Percentiles rank a stretch among this genome's conserved stretches.
Evolutionary conservation across 345 rosid genomes (phyloP).

Genomic region (Barbarea vulgaris): DNA sequence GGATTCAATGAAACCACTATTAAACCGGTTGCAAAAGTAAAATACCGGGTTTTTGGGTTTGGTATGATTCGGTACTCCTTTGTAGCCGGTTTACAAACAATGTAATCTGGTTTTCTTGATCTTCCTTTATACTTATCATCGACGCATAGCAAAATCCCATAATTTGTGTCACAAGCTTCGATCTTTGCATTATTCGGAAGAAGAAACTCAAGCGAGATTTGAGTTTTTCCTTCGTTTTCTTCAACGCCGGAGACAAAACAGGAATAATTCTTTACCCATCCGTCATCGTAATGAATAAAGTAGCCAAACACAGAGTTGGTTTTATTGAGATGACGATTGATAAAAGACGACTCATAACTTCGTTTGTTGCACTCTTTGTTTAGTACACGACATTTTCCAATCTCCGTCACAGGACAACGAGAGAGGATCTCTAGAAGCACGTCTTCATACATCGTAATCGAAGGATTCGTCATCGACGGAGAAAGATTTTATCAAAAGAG

Average conservation of each 20-base stretch:
- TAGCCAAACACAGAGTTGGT: constrained; percentile 33
- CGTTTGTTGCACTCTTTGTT: constrained; percentile 27
- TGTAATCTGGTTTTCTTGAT: constrained; percentile 2
- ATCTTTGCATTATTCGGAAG: background rate
- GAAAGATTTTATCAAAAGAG: background rate
- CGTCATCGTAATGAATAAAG: background rate
- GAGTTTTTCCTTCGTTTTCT: background rate
- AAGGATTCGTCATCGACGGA: background rate
- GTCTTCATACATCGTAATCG: constrained; percentile 2
- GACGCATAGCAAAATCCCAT: constrained; percentile 14
- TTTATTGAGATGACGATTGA: background rate
- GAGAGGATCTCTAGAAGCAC: constrained; percentile 15
- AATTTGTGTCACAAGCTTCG: constrained; percentile 26
- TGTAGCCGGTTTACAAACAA: constrained; percentile 34
- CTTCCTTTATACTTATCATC: background rate
- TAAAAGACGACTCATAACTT: constrained; percentile 19
- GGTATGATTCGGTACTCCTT: constrained; percentile 28
- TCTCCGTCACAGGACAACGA: background rate
- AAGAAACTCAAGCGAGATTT: constrained; percentile 24
- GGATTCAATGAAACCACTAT: constrained; percentile 6
- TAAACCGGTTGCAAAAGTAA: background rate
- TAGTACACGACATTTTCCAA: constrained; percentile 7
- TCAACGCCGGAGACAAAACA: background rate
- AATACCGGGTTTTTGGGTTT: constrained; percentile 24
- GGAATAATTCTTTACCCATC: background rate